phyloP scores from a whole-genome alignment of 352 stramenopile genomes.

The Plasmopara viticola region DNA sequence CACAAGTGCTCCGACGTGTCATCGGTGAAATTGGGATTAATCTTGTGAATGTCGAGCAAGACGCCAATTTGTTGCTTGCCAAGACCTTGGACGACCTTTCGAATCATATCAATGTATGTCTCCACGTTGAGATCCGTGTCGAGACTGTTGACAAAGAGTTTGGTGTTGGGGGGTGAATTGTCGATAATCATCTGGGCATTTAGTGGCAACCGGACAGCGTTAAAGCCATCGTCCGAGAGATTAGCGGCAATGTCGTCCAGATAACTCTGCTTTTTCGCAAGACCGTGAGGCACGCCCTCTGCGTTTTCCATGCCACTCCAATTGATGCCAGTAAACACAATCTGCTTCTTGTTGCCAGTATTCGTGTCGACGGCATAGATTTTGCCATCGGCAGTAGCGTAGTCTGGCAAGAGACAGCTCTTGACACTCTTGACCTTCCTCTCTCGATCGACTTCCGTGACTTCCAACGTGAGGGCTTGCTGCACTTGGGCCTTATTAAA shows the following conservation, averaged over 20 bases:
- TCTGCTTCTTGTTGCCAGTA: constrained; percentile 42
- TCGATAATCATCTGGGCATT: constrained; percentile 81
- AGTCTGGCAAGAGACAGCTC: constrained; percentile 69
- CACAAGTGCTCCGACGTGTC: constrained; percentile 70
- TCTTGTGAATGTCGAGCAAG: constrained; percentile 81
- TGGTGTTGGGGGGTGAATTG: constrained; percentile 55
- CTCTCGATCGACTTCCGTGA: constrained; percentile 24
- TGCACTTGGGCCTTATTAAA: constrained; percentile 64
- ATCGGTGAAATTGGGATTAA: constrained; percentile 65
- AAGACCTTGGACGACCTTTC: constrained; percentile 73
- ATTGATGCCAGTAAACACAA: constrained; percentile 83
- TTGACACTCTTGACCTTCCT: constrained; percentile 24
- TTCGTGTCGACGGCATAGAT: constrained; percentile 58
- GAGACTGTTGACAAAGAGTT: constrained; percentile 53
- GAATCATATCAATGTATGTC: constrained; percentile 82
- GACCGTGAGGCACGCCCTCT: constrained; percentile 68
- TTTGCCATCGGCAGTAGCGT: constrained; percentile 47
- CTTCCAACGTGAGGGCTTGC: constrained; percentile 45
- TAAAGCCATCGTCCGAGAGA: constrained; percentile 62
- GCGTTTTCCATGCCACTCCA: constrained; percentile 84
- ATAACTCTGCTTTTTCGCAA: constrained; percentile 59
- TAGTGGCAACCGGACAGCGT: constrained; percentile 68
- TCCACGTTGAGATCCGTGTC: constrained; percentile 60
- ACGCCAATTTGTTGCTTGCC: constrained; percentile 77
- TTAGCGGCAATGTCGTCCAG: constrained; percentile 65